Evolutionary conservation across 768 basidiomycete species (phyloP).

Genomic region (Russula olivacea): DNA sequence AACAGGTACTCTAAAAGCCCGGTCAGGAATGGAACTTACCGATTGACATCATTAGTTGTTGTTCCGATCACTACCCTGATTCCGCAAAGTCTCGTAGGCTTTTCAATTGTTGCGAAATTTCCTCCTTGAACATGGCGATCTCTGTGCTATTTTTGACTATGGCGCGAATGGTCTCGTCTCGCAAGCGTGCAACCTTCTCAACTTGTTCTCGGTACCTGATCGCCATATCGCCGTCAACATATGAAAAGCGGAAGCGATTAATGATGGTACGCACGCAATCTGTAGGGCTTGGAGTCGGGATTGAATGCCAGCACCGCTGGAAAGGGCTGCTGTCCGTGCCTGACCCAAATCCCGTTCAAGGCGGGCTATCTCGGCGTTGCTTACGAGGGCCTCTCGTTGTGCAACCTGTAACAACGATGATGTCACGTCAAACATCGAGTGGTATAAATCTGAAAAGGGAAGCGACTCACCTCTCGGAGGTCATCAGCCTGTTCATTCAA

Average conservation of each 20-base stretch:
- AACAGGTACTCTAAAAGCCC: not conserved
- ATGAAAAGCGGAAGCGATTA: slow-evolving; percentile 9
- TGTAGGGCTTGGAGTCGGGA: slow-evolving; percentile 69
- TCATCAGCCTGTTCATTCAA: slow-evolving; percentile 75
- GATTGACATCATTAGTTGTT: not conserved
- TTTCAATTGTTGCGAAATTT: slow-evolving; percentile 63
- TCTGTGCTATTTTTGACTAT: slow-evolving; percentile 83
- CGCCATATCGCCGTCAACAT: slow-evolving; percentile 2
- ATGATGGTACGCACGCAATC: slow-evolving; percentile 52
- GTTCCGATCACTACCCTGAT: slow-evolving; percentile 33
- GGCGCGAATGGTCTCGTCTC: slow-evolving; percentile 73
- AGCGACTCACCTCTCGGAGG: slow-evolving; percentile 61
- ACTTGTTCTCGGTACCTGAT: slow-evolving; percentile 72
- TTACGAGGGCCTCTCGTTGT: slow-evolving; percentile 66
- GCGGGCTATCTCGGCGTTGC: slow-evolving; percentile 57
- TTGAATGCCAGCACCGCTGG: slow-evolving; percentile 79
- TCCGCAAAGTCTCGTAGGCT: slow-evolving; percentile 66
- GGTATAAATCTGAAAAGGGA: not conserved
- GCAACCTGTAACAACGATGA: slow-evolving; percentile 46
- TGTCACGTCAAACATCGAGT: not conserved
- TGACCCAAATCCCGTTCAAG: slow-evolving; percentile 69
- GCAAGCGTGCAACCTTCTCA: slow-evolving; percentile 65
- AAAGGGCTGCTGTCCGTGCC: slow-evolving; percentile 67
- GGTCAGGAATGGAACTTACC: not conserved
- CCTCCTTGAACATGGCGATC: slow-evolving; percentile 75